These are phyloP conservation scores for Amanita rubescens DNA, from an alignment of 768 basidiomycete species.

Conservation along the genomic window DNA sequence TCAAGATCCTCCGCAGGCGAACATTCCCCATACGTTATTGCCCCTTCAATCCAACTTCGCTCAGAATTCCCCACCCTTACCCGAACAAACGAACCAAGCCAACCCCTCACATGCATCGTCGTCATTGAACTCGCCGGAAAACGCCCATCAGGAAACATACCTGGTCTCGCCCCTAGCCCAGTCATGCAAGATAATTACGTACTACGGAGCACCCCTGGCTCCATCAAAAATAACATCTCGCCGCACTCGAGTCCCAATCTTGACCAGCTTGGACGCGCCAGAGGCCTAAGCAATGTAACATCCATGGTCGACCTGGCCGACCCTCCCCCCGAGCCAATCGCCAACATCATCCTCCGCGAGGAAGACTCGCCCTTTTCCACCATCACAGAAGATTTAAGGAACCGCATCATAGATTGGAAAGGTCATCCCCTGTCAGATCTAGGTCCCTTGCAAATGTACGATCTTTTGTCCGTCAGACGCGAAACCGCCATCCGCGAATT, in stretches of 20 bases:
- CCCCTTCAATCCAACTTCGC: conserved; percentile 89
- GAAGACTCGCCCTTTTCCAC: conserved; percentile 73
- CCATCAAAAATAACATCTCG: conserved; percentile 22
- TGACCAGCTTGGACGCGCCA: conserved; percentile 17
- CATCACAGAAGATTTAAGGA: conserved; percentile 84
- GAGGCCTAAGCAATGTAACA: conserved; percentile 13
- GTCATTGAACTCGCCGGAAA: conserved; percentile 87
- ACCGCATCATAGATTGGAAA: conserved; percentile 94
- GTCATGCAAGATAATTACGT: conserved; percentile 40
- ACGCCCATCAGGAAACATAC: conserved; percentile 42
- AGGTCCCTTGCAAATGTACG: conserved; percentile 87
- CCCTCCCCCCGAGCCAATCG: conserved; percentile 24
- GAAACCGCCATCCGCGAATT: conserved; percentile 90
- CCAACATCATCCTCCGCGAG: conserved; percentile 36
- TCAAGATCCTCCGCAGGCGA: conserved; percentile 39
- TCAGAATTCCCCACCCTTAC: conserved; percentile 85
- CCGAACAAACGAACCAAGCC: conserved; percentile 58
- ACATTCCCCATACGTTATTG: conserved; percentile 68
- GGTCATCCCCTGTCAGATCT: conserved; percentile 87
- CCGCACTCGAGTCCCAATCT: conserved; percentile 37
- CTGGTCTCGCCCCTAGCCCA: conserved; percentile 53
- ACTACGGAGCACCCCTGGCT: conserved; percentile 16
- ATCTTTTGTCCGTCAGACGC: conserved; percentile 81
- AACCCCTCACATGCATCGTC: conserved; percentile 90
- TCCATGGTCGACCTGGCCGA: conserved; percentile 21